Percentiles rank a stretch among this genome's conserved stretches.
Evolutionary conservation across 306 rosid species (phyloP).

Genomic region (Prunus fruticosa): DNA sequence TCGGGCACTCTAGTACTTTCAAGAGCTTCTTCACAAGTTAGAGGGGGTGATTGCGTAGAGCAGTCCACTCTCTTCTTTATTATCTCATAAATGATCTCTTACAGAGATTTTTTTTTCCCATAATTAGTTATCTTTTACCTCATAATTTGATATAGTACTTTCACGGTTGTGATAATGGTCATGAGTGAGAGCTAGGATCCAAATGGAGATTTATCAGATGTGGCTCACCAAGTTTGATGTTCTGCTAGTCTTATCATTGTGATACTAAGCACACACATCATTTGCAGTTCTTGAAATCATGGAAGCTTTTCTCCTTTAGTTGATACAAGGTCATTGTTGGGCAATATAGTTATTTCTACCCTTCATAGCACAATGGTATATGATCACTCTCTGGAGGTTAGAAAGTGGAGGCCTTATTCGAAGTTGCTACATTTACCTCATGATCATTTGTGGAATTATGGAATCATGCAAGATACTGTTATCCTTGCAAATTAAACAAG

Average conservation of each 20-base stretch:
- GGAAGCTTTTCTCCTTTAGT: neutral
- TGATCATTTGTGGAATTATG: neutral
- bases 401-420: neutral
- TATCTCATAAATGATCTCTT: neutral
- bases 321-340: neutral
- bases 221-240: neutral
- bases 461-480: neutral
- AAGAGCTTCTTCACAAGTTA: neutral
- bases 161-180: neutral
- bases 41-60: neutral
- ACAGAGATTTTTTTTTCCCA: neutral
- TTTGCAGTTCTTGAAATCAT: neutral
- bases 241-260: neutral
- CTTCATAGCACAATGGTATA: neutral
- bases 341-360: neutral
- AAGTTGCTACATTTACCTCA: neutral
- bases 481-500: too few relatives aligned
- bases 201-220: neutral
- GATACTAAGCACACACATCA: neutral
- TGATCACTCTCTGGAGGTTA: neutral
- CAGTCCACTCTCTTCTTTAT: neutral
- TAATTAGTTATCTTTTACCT: neutral
- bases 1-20: too few relatives aligned
- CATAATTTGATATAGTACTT: neutral
- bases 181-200: neutral